Conservation (phyloP, 140 eudicot species). For the Anethum foeniculum region DNA sequence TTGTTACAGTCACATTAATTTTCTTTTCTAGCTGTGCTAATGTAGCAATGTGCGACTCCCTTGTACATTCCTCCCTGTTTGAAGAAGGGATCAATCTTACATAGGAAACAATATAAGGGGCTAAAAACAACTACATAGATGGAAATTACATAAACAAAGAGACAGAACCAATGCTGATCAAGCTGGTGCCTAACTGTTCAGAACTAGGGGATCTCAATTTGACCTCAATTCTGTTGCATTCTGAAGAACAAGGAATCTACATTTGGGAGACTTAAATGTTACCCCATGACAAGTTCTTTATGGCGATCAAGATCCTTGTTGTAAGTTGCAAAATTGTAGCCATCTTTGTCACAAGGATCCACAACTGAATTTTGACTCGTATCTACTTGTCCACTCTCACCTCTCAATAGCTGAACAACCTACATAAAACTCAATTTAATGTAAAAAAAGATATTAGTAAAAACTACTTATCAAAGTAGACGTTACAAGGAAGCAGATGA, state of each 20-base stretch:
- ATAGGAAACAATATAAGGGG: not conserved
- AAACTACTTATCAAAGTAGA: not conserved
- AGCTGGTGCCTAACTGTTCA: not conserved
- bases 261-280: constrained; percentile 8
- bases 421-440: constrained; percentile 12
- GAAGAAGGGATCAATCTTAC: not conserved
- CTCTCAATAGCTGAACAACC: constrained; percentile 65
- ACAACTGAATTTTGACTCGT: constrained; percentile 37
- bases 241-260: not conserved
- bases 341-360: constrained; percentile 72
- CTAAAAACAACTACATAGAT: not conserved
- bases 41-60: not conserved
- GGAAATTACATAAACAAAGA: not conserved
- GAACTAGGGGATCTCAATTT: not conserved
- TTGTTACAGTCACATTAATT: not conserved
- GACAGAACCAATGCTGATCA: not conserved
- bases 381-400: constrained; percentile 43
- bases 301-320: constrained; percentile 84
- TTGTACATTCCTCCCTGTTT: not conserved
- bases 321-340: constrained; percentile 52
- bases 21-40: constrained; percentile 5
- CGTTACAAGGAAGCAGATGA: not conserved
- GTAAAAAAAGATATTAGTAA: not conserved
- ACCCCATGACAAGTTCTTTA: constrained; percentile 77
- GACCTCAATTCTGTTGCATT: not conserved